Base-by-base conservation (phyloP, 352 stramenopile species). In the Phytophthora podocarpi region DNA sequence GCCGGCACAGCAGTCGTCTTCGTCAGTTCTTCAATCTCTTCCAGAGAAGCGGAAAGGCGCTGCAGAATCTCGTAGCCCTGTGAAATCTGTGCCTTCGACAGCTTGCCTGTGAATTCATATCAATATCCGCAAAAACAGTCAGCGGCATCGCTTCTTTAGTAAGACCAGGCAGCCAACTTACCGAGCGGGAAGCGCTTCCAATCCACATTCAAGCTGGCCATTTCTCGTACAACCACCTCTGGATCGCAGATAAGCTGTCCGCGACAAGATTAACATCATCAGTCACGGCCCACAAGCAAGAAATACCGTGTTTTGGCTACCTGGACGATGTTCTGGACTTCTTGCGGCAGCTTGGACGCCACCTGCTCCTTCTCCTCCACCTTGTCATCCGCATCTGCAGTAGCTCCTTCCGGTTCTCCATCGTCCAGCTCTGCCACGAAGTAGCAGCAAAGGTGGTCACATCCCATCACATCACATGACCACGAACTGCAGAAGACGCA, bases 11-110 rank as follows among this genome's bases (percentile, higher is more conserved):
- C 20, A 40, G 62, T 1, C 30, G 42, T 31, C 3, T 76, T 76
- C 1, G 52, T 42, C 1, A 87, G 41, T 26, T 71, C 48, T 2
- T 59, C 52, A 5, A 87, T 76, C 39, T 80, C 70, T 24, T 82
- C 63, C 20, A 90, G 37, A 3, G 48, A 59, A 31, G 50, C 51
- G 1, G 78, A 81, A 35, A 90, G 62, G 40, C 70, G 59, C 51
- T 90, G 72, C 28, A 90, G 31, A 31, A 88, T 75, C 5, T 62
- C 40, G 49, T 89, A 89, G 5, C 78, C 81, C 42, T 83, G 76
- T 1, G 76, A 81, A 51, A 90, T 87, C 53, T 90, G 78, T 7
- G 73, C 24, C 45, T 86, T 86, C 0, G 81, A 87, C 6, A 87
- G 47, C 37, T 70, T 75, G 5, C 70, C 67, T 79, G 34, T 26